phyloP scores from a whole-genome alignment of 148 eudicot species.

The Polygonum maritimum region DNA sequence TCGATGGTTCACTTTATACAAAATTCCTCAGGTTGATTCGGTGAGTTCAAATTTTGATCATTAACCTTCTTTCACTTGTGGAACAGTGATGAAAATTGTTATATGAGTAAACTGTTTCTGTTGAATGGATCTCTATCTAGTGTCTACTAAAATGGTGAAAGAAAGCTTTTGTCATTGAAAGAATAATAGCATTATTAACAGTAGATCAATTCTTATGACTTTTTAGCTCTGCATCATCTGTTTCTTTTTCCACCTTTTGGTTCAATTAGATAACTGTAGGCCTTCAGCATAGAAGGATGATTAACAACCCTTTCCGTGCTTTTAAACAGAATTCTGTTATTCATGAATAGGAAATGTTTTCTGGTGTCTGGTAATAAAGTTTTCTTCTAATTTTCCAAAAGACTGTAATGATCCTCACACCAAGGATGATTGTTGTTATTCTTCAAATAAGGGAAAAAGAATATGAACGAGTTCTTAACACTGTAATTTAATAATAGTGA shows the following conservation, averaged over 20 bases:
- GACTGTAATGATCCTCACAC: neutral
- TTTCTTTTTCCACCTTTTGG: neutral
- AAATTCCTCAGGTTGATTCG: conserved; percentile 84
- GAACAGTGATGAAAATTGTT: neutral
- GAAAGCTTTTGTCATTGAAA: neutral
- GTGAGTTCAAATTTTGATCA: conserved; percentile 37
- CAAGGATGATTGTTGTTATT: neutral
- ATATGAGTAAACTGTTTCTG: neutral
- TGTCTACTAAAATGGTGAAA: neutral
- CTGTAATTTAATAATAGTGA: too few species aligned
- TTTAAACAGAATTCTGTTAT: neutral
- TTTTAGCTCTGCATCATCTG: neutral
- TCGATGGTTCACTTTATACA: conserved; percentile 80
- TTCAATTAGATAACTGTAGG: neutral
- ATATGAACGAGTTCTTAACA: neutral
- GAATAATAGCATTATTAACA: neutral
- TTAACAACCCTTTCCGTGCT: neutral
- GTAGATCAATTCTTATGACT: neutral
- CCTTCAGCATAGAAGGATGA: neutral
- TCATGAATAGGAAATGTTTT: neutral
- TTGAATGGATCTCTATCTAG: neutral
- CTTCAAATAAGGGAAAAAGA: neutral
- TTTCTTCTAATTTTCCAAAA: neutral
- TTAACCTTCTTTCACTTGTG: neutral
- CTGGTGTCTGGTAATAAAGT: neutral